phyloP scores from a whole-genome alignment of 2,329 filamentous ascomycete species.

The Beauveria sp. region DNA sequence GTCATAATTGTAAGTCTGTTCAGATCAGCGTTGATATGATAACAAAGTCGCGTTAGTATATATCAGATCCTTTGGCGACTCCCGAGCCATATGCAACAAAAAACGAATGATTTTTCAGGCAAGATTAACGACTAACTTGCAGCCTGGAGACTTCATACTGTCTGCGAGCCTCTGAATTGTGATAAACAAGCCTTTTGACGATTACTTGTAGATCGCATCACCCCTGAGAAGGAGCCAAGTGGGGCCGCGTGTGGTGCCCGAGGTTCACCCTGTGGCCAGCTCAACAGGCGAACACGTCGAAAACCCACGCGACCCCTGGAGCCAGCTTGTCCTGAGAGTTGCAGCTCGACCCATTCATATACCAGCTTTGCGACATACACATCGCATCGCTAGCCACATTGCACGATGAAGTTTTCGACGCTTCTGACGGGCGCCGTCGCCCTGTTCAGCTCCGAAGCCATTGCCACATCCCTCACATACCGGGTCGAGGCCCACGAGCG shows the following conservation, averaged over 20 bases:
- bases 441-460: slow-evolving; percentile 56
- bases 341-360: neutral
- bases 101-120: too few species aligned
- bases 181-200: too few species aligned
- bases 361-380: neutral
- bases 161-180: too few species aligned
- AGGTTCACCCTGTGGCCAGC: slow-evolving; percentile 9
- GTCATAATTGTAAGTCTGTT: too few species aligned
- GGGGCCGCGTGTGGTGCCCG: slow-evolving; percentile 1
- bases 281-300: neutral
- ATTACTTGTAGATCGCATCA: too few species aligned
- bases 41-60: too few species aligned
- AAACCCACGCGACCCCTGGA: slow-evolving; percentile 15
- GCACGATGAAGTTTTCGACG: slow-evolving; percentile 57
- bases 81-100: too few species aligned
- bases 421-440: slow-evolving; percentile 63
- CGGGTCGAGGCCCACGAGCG: slow-evolving; percentile 84
- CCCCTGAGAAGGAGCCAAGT: slow-evolving; percentile 7
- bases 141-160: too few species aligned
- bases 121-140: too few species aligned
- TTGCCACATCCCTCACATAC: slow-evolving; percentile 90
- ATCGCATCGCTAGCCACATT: neutral
- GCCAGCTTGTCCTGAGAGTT: slow-evolving; percentile 20
- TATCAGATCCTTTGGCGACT: too few species aligned
- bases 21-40: too few species aligned